phyloP scores from a whole-genome alignment of 139 green algal species.

The Closterium sp. region DNA sequence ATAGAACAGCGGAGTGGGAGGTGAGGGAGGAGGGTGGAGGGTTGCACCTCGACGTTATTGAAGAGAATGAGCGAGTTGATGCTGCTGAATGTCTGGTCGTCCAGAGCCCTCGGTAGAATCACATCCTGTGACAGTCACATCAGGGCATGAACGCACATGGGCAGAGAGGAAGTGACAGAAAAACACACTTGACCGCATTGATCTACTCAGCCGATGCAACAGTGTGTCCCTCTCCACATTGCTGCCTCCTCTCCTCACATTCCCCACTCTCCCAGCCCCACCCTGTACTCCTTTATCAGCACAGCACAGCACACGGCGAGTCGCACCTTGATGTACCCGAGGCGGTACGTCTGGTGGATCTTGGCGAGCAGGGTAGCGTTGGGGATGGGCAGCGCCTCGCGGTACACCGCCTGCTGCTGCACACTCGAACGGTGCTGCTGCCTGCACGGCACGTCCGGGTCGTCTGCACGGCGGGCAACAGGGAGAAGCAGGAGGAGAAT shows the following conservation, averaged over 20 bases:
- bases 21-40: no score
- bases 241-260: no score
- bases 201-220: no score
- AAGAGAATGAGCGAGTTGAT: conserved; percentile 86
- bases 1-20: no score
- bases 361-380: conserved; percentile 71
- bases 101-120: conserved; percentile 86
- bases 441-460: conserved; percentile 44
- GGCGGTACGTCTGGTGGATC: conserved; percentile 93
- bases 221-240: no score
- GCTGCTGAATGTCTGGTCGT: conserved; percentile 90
- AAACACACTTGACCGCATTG: no score
- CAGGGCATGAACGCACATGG: no score
- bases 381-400: conserved; percentile 48
- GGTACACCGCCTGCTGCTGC: conserved; percentile 51
- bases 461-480: conserved; percentile 6
- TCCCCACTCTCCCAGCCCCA: background rate
- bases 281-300: no score
- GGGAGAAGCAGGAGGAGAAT: no score
- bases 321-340: conserved; percentile 60
- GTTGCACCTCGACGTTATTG: conserved; percentile 88
- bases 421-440: conserved; percentile 83
- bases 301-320: background rate
- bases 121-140: conserved; percentile 70
- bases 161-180: no score